Evolutionary conservation across 2,329 filamentous ascomycete genomes (phyloP), one percentile per base, ranked within the genome.

Genomic region (Whalleya microplaca): DNA sequence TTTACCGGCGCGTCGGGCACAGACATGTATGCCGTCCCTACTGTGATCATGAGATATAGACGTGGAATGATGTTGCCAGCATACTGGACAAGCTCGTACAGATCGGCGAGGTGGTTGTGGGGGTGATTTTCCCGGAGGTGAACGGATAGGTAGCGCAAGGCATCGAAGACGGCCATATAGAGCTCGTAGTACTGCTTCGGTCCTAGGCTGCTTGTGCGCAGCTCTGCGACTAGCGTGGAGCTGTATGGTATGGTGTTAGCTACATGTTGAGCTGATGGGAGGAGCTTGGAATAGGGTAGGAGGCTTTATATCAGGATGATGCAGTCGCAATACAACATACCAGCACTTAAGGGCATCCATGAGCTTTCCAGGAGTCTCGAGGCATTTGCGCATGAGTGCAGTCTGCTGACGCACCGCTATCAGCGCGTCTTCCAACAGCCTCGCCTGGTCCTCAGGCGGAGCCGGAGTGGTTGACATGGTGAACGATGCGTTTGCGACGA

Each of bases 261-360:
- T 59, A 64, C 62, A 51, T 62, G 70, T 56, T 68, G 66, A 64
- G 67, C 56, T 55, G 63, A 57, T 59, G 52, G 50, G 56, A 21
- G 32, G 51, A 47, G 21, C 43, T 51, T 29, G 37, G 14, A n/a
- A 53, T 27, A 9, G 57, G 44, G 21, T n/a, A 37, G 21, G 14
- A 48, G 41, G 32, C 40, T 23, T 40, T 42, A 37, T 20, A 29
- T 37, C 23, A 45, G 54, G 50, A 50, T 53, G 29, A n/a, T n/a
- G n/a, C n/a, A 37, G 27, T n/a, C 27, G 20, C 20, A 48, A 43
- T 7, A 12, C 45, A 52, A 80, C 89, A 69, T 84, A 98, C 95
- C 93, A 96, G 90, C 94, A 98, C 80, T 99, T 99, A 70, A 99
- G 85, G 69, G 95, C 95, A 81, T 99, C 95, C 95, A 99, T 99